A percentile compares a stretch with the other conserved stretches of the same genome.
phyloP scores from a whole-genome alignment of 2,329 filamentous ascomycete species.

The Penicillium palitans region DNA sequence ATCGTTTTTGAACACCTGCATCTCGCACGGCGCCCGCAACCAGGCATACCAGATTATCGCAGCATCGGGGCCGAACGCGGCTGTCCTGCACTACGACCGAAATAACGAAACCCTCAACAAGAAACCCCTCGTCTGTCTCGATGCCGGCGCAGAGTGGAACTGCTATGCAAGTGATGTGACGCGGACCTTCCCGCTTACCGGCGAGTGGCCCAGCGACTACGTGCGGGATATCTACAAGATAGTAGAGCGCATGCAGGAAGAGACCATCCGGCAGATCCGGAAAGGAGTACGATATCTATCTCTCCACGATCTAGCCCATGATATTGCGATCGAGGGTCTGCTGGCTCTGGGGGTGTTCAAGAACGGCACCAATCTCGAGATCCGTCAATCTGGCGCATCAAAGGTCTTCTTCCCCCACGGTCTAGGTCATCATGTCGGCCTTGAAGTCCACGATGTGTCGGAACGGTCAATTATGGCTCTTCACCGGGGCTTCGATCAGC shows the following conservation, averaged over 20 bases:
- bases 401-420: constrained; percentile 46
- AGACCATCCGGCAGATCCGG: constrained; percentile 71
- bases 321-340: constrained; percentile 77
- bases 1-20: constrained; percentile 73
- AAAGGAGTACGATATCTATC: constrained; percentile 78
- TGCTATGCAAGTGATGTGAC: constrained; percentile 77
- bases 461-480: constrained; percentile 36
- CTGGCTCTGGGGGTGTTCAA: constrained; percentile 72
- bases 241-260: constrained; percentile 82
- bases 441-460: constrained; percentile 49
- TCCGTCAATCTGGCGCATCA: constrained; percentile 39
- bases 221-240: constrained; percentile 75
- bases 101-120: constrained; percentile 69
- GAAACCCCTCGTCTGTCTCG: constrained; percentile 78
- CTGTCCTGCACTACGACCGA: constrained; percentile 83
- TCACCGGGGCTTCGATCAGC: not conserved
- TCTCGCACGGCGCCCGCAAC: constrained; percentile 72
- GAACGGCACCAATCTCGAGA: constrained; percentile 57
- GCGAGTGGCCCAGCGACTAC: constrained; percentile 61
- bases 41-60: constrained; percentile 89
- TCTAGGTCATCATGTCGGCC: constrained; percentile 60
- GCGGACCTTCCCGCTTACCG: constrained; percentile 79
- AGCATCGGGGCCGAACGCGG: constrained; percentile 74
- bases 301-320: constrained; percentile 76
- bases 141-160: constrained; percentile 76